Conservation (phyloP, 345 rosid genomes). For the Heritiera fomes region DNA sequence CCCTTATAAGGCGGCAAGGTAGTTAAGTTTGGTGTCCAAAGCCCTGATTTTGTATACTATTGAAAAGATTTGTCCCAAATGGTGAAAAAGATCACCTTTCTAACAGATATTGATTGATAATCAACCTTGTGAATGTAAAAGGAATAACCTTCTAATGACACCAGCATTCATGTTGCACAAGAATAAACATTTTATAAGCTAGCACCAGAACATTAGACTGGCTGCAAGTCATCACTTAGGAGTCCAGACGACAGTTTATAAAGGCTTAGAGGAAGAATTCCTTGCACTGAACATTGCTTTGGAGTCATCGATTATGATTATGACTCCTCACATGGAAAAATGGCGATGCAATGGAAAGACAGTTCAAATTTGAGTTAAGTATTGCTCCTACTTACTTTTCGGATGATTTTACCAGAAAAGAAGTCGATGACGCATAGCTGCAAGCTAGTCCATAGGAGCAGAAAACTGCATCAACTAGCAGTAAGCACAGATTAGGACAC, state of each 20-base stretch:
- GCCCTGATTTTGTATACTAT: background rate
- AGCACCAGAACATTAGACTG: background rate
- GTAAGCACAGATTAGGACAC: background rate
- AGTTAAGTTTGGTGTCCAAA: constrained; percentile 18
- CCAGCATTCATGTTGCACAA: background rate
- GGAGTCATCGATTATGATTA: background rate
- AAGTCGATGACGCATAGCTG: background rate
- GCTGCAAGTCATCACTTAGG: background rate
- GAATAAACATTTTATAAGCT: background rate
- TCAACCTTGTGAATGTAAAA: background rate
- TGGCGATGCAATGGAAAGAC: background rate
- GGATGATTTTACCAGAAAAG: background rate
- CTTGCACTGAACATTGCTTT: background rate
- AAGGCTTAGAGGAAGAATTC: background rate
- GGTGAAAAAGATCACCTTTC: background rate
- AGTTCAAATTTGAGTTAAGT: background rate
- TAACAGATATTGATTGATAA: background rate
- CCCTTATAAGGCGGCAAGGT: constrained; percentile 24
- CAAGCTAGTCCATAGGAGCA: background rate
- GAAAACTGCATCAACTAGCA: background rate
- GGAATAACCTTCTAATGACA: background rate
- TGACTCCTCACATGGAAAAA: background rate
- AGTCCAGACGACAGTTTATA: background rate
- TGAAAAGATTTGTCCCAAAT: background rate
- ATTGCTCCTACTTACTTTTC: background rate